phyloP scores from a whole-genome alignment of 2,329 filamentous ascomycete genomes.

The Penicillium sp. region DNA sequence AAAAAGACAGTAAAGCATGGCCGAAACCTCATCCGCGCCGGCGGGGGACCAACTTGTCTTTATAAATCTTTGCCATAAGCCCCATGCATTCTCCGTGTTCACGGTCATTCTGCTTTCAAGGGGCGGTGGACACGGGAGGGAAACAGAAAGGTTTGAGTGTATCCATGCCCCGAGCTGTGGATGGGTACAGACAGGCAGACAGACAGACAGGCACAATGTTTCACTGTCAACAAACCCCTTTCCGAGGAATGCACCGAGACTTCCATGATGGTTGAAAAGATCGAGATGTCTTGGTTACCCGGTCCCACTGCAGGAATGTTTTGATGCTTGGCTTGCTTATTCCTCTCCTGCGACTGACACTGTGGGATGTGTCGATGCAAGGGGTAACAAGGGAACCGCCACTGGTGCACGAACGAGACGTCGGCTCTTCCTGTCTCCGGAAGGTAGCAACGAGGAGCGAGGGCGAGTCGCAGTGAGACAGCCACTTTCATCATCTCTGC shows the following conservation, averaged over 20 bases:
- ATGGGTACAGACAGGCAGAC: no score
- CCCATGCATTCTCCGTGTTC: no score
- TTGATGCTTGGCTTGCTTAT: constrained; percentile 14
- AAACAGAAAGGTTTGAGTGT: no score
- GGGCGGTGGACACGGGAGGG: no score
- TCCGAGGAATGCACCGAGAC: constrained; percentile 8
- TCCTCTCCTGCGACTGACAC: constrained; percentile 14
- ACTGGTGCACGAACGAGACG: neutral
- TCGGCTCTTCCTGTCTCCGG: no score
- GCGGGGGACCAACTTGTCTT: neutral
- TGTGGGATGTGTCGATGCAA: constrained; percentile 14
- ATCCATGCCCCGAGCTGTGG: no score
- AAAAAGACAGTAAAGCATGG: constrained; percentile 2
- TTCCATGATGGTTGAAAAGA: constrained; percentile 1
- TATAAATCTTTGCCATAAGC: constrained; percentile 6
- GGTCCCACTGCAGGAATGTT: constrained; percentile 11
- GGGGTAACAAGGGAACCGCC: constrained; percentile 3
- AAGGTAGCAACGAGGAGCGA: no score
- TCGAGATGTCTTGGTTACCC: constrained; percentile 7
- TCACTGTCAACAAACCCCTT: constrained; percentile 11
- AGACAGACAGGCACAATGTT: neutral
- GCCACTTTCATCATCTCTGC: no score
- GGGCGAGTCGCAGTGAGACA: no score
- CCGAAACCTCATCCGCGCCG: no score
- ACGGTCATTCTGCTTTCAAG: no score